Evolutionary conservation across 75 land plant genomes (phyloP).

Genomic region (Sequoia sempervirens): DNA sequence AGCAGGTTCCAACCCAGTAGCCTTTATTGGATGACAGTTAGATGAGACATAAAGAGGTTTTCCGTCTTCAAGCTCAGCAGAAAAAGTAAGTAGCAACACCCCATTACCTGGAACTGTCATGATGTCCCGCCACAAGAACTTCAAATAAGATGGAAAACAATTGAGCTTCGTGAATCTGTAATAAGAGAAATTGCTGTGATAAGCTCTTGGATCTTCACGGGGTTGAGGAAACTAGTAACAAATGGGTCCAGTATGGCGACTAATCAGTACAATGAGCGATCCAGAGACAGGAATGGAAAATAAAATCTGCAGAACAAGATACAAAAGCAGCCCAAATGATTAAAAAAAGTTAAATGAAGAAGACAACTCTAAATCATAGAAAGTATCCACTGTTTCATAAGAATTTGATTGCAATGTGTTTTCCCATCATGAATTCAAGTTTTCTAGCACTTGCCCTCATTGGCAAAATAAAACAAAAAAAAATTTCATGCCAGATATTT

Average conservation of each 20-base stretch:
- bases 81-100: constrained; percentile 36
- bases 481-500: not conserved
- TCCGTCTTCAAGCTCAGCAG: constrained; percentile 54
- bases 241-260: not conserved
- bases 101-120: constrained; percentile 23
- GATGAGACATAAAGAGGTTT: constrained; percentile 67
- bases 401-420: not conserved
- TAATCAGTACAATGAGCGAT: not conserved
- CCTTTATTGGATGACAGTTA: constrained; percentile 68
- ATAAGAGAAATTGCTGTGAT: not conserved
- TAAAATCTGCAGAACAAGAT: not conserved
- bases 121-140: not conserved
- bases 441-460: not conserved
- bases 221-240: not conserved
- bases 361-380: not conserved
- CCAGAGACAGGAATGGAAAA: not conserved
- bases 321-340: not conserved
- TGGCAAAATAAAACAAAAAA: not conserved
- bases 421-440: not conserved
- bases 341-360: not conserved
- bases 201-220: not conserved
- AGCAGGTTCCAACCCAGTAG: constrained; percentile 72
- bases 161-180: not conserved
- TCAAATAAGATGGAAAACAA: not conserved
- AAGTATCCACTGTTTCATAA: not conserved